Percentiles rank a stretch among this genome's conserved stretches.
Evolutionary conservation across 768 basidiomycete species (phyloP).

Genomic region (Suillus plorans): DNA sequence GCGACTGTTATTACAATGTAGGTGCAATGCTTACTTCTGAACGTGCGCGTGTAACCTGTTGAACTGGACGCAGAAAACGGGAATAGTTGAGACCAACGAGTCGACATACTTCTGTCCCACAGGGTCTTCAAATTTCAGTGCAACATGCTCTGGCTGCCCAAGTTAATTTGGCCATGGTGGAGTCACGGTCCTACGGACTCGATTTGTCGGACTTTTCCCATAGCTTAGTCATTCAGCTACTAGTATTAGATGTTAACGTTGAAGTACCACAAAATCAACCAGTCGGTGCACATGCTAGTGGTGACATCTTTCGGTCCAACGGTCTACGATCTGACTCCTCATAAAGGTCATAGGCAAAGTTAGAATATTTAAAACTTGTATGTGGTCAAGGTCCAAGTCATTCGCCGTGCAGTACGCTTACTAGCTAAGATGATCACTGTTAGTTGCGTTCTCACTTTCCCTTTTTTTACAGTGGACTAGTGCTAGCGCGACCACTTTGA

Average conservation of each 20-base stretch:
- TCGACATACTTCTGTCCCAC: neutral
- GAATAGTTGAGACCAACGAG: neutral
- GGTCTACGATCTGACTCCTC: neutral
- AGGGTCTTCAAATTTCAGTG: neutral
- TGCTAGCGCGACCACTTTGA: neutral
- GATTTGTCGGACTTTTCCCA: neutral
- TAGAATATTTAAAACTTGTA: neutral
- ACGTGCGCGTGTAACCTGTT: neutral
- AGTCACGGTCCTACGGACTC: neutral
- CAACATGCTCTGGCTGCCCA: neutral
- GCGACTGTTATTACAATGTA: conserved; percentile 2
- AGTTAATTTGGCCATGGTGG: neutral
- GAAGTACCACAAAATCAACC: neutral
- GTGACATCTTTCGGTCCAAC: neutral
- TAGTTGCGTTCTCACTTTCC: neutral
- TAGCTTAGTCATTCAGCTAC: conserved; percentile 1
- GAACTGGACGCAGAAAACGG: neutral
- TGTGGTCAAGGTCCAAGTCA: neutral
- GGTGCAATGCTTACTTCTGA: neutral
- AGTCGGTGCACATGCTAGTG: neutral
- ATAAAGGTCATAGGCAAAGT: neutral
- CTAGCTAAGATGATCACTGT: neutral
- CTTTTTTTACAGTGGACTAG: neutral
- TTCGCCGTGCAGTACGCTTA: neutral
- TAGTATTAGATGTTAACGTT: neutral